Percentiles rank a stretch among this genome's conserved stretches.
phyloP scores from a whole-genome alignment of 345 rosid species.

The Physaria fendleri region DNA sequence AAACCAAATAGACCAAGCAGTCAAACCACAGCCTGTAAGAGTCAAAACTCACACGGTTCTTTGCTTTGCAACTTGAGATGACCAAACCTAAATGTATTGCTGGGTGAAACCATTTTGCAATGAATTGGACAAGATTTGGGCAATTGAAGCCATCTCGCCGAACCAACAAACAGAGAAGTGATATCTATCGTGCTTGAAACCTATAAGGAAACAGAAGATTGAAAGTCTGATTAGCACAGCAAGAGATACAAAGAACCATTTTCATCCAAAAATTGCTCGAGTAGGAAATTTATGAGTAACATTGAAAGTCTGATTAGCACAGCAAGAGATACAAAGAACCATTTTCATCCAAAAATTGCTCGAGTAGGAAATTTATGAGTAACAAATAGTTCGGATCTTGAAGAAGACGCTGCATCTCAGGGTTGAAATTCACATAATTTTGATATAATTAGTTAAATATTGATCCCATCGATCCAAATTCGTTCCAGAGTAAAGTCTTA shows the following conservation, averaged over 20 bases:
- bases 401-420: too few relatives aligned
- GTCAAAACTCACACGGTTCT: constrained; percentile 36
- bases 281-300: too few relatives aligned
- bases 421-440: too few relatives aligned
- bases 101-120: constrained; percentile 20
- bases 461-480: too few relatives aligned
- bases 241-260: too few relatives aligned
- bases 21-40: constrained; percentile 3
- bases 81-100: constrained; percentile 12
- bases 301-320: neutral
- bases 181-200: constrained; percentile 23
- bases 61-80: constrained; percentile 29
- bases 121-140: constrained; percentile 20
- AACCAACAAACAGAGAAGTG: constrained; percentile 27
- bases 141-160: constrained; percentile 22
- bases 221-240: neutral
- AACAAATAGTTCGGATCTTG: too few relatives aligned
- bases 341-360: too few relatives aligned
- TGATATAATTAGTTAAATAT: too few relatives aligned
- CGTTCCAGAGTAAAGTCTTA: too few relatives aligned
- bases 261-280: too few relatives aligned
- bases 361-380: too few relatives aligned
- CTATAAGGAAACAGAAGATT: constrained; percentile 4
- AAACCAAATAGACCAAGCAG: neutral
- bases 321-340: too few relatives aligned